Base-by-base conservation (phyloP, 441 rosid species). In the Euphorbia celastroides region DNA sequence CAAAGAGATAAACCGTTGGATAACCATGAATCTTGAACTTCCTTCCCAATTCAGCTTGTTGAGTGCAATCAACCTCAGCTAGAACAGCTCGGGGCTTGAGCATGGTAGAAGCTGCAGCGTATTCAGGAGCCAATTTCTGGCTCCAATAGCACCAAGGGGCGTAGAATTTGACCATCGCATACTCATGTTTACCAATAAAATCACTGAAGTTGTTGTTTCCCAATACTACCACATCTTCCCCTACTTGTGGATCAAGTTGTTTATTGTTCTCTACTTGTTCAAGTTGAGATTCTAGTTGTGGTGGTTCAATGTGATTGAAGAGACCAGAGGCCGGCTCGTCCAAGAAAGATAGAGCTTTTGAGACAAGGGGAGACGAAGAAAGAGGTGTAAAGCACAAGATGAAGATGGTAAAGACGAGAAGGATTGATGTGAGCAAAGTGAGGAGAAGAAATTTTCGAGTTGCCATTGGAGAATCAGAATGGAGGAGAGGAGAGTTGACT, bases 121-220 rank as follows among this genome's bases (percentile, higher is more conserved):
- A 75, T 31, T 68, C 78, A 7, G 78, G 76, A 5, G 55, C 70
- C 57, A 79, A 30, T 36, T 59, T 54, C 64, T 69, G 46, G 61
- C 78, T 67, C 68, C 63, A 74, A 23, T 46, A 28, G 59, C 76
- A 68, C 80, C 79, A 65, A 2, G 78, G 63, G 6, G 82, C 82
- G 56, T 73, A 70, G 65, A 75, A 79, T 7, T 62, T 14, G 22
- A 75, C 70, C 82, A 79, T 72, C 51, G 70, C 78, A 42, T 63
- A 57, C 31, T 48, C 62, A 36, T 75, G 72, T 66, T 22, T 52
- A n/a, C 59, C 52, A 44, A 75, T 10, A 55, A 79, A 66, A 19
- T 67, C 64, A 58, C 64, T 67, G 59, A 72, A 79, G 36, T 79
- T 79, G 8, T 58, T 57, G 17, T 52, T 52, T 14, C 46, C 65